Evolutionary conservation across 345 rosid species (phyloP), one percentile per base, ranked within the genome.

Genomic region (Brassica nigra): DNA sequence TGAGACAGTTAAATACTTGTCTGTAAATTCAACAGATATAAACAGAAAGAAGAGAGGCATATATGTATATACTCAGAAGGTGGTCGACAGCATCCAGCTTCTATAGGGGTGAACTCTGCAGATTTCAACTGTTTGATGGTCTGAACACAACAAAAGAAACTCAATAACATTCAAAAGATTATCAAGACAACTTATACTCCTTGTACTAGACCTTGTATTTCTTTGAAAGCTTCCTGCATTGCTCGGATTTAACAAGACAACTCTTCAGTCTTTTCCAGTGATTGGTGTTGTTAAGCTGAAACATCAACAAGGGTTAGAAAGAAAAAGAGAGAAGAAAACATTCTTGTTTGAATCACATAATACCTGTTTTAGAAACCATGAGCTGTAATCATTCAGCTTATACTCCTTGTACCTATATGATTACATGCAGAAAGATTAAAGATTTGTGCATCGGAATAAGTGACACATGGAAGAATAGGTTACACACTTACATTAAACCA

Each of bases 41-140:
- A 49, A 47, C 1, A 8, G 63, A n/a, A 77, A 72, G 27, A 36
- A 68, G 58, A 68, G 58, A 36, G 66, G 11, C 29, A 67, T 52
- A 68, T 81, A 69, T 4, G 11, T 9, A 70, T 81, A 29, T 89
- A 95, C 97, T 90, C 94, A 15, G 94, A 92, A 76, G 99, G 99
- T 8, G 99, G 97, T 71, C 88, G 82, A 82, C 97, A 92, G 85
- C 99, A 92, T 78, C 99, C 97, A 62, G 92, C 95, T 88, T 95
- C 99, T 69, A 95, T 88, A 0, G 99, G 92, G 4, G 86, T 89
- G 78, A 95, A 77, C 55, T 89, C 87, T 55, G 94, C 97, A 6
- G 85, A 86, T 75, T 92, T 92, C 64, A 83, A 89, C 76, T 87
- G 88, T 81, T 84, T 90, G 10, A 84, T 87, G 4, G 89, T 88